Evolutionary conservation across 2,329 filamentous ascomycete genomes (phyloP).

Genomic region (Venturia pyrina): DNA sequence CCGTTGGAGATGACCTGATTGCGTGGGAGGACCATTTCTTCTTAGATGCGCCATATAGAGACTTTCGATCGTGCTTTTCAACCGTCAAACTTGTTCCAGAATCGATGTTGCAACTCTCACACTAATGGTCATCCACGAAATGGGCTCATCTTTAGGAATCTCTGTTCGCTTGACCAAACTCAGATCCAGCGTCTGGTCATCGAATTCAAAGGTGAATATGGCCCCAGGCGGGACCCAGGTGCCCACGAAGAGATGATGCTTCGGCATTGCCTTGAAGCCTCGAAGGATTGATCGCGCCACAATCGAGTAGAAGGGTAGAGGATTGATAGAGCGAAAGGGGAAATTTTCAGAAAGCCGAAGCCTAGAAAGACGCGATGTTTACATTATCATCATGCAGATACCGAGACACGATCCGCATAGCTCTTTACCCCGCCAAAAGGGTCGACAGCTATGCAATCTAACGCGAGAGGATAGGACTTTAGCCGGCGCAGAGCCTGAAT

Average conservation of each 20-base stretch:
- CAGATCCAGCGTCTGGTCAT: conserved; percentile 67
- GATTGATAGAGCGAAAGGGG: neutral
- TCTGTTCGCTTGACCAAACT: conserved; percentile 69
- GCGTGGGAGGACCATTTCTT: conserved; percentile 85
- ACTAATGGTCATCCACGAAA: conserved; percentile 90
- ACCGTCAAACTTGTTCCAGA: conserved; percentile 12
- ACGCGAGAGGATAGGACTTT: neutral
- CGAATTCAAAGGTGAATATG: conserved; percentile 82
- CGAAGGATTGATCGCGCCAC: neutral
- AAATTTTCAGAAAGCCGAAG: neutral
- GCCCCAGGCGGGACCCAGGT: conserved; percentile 85
- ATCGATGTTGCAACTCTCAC: conserved; percentile 39
- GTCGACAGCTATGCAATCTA: neutral
- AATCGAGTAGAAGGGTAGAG: neutral
- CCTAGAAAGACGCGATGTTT: neutral
- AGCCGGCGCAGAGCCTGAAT: neutral
- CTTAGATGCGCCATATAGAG: conserved; percentile 83
- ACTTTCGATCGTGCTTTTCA: conserved; percentile 63
- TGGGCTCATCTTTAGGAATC: conserved; percentile 74
- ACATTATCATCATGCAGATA: neutral
- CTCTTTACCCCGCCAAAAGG: neutral
- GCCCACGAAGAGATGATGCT: conserved; percentile 10
- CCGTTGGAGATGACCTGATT: conserved; percentile 57
- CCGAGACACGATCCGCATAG: neutral
- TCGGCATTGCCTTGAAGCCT: neutral